Evolutionary conservation across 2,329 filamentous ascomycete species (phyloP).

Genomic region (Trichoderma sp.): DNA sequence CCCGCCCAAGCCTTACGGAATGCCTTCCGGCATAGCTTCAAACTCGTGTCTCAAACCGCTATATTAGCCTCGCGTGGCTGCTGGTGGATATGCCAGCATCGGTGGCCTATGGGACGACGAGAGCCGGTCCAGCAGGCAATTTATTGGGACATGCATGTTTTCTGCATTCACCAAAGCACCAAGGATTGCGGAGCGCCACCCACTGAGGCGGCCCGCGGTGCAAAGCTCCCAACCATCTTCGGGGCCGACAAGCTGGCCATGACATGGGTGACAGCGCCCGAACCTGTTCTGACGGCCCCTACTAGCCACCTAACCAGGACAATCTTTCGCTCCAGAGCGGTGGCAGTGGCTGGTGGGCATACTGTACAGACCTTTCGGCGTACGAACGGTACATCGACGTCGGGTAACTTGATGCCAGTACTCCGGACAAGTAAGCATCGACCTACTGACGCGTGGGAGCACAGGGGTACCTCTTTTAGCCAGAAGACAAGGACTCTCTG

Average conservation of each 20-base stretch:
- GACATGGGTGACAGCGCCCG: neutral
- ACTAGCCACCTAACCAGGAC: neutral
- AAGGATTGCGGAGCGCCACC: neutral
- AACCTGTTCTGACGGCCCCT: neutral
- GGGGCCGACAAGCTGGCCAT: neutral
- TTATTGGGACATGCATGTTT: neutral
- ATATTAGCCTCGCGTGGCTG: conserved; percentile 11
- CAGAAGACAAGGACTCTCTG: conserved; percentile 1
- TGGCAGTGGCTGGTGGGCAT: neutral
- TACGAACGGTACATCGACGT: neutral
- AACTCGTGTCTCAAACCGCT: conserved; percentile 12
- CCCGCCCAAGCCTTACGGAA: conserved; percentile 12
- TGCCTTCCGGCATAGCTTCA: conserved; percentile 17
- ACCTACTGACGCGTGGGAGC: neutral
- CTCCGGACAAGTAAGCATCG: neutral
- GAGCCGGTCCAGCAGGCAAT: neutral
- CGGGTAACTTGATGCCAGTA: neutral
- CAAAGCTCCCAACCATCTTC: neutral
- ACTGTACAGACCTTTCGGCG: neutral
- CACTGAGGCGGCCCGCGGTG: conserved; percentile 2
- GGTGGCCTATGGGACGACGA: neutral
- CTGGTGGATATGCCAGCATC: neutral
- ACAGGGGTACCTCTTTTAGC: neutral
- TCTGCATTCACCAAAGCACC: neutral
- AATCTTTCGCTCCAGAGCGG: neutral